phyloP scores from a whole-genome alignment of 192 early-diverging fungal species.

The Dimargaris cristalligena region DNA sequence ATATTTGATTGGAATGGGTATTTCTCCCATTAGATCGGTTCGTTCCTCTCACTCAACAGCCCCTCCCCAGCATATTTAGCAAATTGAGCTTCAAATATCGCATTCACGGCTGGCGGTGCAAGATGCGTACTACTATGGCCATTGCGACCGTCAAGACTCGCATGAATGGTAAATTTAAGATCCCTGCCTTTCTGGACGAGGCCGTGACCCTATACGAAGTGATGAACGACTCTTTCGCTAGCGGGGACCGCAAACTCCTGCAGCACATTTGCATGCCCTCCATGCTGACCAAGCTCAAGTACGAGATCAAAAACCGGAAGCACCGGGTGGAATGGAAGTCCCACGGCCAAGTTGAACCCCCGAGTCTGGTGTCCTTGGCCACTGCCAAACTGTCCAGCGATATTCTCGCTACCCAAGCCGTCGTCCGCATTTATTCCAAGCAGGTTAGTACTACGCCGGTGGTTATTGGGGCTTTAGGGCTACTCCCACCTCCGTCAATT shows the following conservation, averaged over 20 bases:
- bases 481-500: not conserved
- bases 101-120: not conserved
- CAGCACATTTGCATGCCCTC: not conserved
- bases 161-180: not conserved
- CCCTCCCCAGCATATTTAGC: not conserved
- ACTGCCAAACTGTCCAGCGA: not conserved
- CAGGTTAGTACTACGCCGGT: not conserved
- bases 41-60: not conserved
- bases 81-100: not conserved
- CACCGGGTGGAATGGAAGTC: not conserved
- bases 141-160: not conserved
- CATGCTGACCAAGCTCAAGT: not conserved
- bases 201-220: not conserved
- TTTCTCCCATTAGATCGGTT: no score
- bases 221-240: conserved; percentile 4
- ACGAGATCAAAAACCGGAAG: not conserved
- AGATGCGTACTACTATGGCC: not conserved
- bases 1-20: no score
- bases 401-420: not conserved
- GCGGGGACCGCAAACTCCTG: not conserved
- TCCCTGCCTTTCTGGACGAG: not conserved
- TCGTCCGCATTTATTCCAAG: not conserved
- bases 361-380: not conserved
- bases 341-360: not conserved
- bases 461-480: not conserved